Percentiles rank a stretch among this genome's conserved stretches.
These are phyloP conservation scores for Aspergillus sp. DNA, from an alignment of 2,329 filamentous ascomycete genomes.

Conservation along the genomic window DNA sequence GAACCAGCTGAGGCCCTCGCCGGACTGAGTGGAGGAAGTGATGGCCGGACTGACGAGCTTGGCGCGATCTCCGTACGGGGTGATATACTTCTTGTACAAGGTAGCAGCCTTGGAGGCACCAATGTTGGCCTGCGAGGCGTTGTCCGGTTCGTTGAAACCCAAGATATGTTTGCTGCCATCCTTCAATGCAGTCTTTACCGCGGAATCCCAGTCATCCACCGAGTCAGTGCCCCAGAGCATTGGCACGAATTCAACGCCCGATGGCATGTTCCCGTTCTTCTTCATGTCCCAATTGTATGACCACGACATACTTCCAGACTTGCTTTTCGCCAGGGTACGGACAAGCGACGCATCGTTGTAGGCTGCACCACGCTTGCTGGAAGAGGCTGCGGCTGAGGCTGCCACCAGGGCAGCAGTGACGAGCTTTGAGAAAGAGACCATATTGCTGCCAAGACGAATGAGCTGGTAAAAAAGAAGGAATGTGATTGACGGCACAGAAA, in stretches of 20 bases:
- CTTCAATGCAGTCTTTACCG: neutral
- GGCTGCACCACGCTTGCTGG: slow-evolving; percentile 4
- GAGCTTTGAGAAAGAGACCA: neutral
- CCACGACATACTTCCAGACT: neutral
- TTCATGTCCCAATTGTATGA: slow-evolving; percentile 4
- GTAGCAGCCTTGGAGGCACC: neutral
- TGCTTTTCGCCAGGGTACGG: neutral
- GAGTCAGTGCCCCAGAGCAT: neutral
- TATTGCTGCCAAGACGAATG: neutral
- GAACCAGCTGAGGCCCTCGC: slow-evolving; percentile 3
- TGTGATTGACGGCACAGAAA: neutral
- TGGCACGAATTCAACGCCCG: neutral
- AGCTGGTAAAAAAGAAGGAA: neutral
- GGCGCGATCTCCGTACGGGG: neutral
- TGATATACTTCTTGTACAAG: slow-evolving; percentile 4
- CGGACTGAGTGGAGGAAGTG: neutral
- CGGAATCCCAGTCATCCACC: neutral
- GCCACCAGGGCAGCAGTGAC: neutral
- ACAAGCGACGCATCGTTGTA: slow-evolving; percentile 3
- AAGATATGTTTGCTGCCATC: neutral
- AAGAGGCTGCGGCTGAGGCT: neutral
- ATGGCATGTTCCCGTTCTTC: neutral
- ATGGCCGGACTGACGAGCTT: slow-evolving; percentile 3
- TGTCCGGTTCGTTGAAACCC: slow-evolving; percentile 7
- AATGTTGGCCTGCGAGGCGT: slow-evolving; percentile 1